Evolutionary conservation across 495 filamentous ascomycete genomes (phyloP), one percentile per base, ranked within the genome.

Genomic region (Lasiosphaeria hispida): DNA sequence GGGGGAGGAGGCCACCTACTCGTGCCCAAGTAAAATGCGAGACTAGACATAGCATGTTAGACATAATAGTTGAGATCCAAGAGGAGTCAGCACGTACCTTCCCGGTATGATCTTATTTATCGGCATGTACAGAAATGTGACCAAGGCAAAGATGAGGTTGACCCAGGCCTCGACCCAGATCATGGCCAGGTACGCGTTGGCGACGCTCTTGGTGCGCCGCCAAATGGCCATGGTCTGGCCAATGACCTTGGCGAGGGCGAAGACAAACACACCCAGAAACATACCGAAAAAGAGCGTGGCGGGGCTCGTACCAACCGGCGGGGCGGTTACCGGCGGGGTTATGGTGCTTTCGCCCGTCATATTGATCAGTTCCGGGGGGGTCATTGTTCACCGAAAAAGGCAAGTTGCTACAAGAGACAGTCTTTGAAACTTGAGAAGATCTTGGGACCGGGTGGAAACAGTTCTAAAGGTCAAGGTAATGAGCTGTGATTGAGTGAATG

Each of bases 281-380:
- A 51, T 6, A 35, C 48, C 48, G 19, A 51, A 51, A 35, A 19
- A 51, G 48, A 51, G 35, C n/a, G n/a, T n/a, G n/a, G n/a, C n/a
- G n/a, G n/a, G n/a, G n/a, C n/a, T n/a, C n/a, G n/a, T n/a, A n/a
- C n/a, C n/a, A n/a, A n/a, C n/a, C n/a, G n/a, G n/a, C n/a, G n/a
- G n/a, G n/a, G n/a, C n/a, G n/a, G n/a, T n/a, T n/a, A n/a, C n/a
- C n/a, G n/a, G n/a, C n/a, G n/a, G n/a, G n/a, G n/a, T n/a, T n/a
- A n/a, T n/a, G n/a, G n/a, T n/a, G n/a, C n/a, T n/a, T n/a, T n/a
- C n/a, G n/a, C n/a, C n/a, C n/a, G n/a, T n/a, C n/a, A n/a, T n/a
- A n/a, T n/a, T n/a, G n/a, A n/a, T n/a, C n/a, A n/a, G n/a, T n/a
- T n/a, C n/a, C n/a, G n/a, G n/a, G n/a, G n/a, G n/a, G n/a, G n/a